Percentiles rank a stretch among this genome's conserved stretches.
Evolutionary conservation across 2,329 filamentous ascomycete species (phyloP).

Genomic region (Scedosporium aurantiacum): DNA sequence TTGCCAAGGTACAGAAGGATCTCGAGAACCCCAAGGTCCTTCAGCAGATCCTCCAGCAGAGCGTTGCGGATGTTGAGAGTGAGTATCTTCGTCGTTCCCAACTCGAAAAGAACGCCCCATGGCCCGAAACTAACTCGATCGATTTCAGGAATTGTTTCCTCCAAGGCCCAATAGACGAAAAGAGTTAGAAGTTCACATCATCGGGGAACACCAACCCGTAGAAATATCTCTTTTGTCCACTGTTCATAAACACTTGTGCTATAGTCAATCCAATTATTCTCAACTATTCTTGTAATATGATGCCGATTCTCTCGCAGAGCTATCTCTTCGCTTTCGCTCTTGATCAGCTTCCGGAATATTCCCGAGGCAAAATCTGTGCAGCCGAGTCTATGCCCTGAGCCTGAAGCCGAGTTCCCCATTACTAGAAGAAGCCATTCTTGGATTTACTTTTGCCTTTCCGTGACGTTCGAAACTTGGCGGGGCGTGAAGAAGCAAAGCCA

Average conservation of each 20-base stretch:
- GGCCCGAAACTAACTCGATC: too few species aligned
- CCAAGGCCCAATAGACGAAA: constrained; percentile 51
- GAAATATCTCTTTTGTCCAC: constrained; percentile 40
- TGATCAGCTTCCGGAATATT: too few species aligned
- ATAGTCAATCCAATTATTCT: constrained; percentile 40
- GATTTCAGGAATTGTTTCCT: constrained; percentile 45
- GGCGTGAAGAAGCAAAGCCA: too few species aligned
- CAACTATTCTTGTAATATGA: background rate
- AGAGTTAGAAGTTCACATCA: constrained; percentile 23
- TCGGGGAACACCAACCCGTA: constrained; percentile 20
- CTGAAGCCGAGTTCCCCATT: too few species aligned
- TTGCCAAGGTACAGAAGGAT: constrained; percentile 98
- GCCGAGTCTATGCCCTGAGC: too few species aligned
- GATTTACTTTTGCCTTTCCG: too few species aligned
- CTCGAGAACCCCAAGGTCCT: constrained; percentile 94
- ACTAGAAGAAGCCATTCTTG: too few species aligned
- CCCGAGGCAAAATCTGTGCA: too few species aligned
- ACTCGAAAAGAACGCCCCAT: constrained; percentile 21
- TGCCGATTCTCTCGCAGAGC: background rate
- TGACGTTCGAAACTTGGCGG: too few species aligned
- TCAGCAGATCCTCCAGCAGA: constrained; percentile 97
- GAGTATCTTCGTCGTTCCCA: constrained; percentile 17
- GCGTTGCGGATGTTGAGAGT: constrained; percentile 94
- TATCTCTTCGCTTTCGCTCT: background rate
- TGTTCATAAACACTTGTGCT: constrained; percentile 51